Percentiles rank a stretch among this genome's conserved stretches.
phyloP scores from a whole-genome alignment of 2,329 filamentous ascomycete genomes.

The Trichoderma oligosporum region DNA sequence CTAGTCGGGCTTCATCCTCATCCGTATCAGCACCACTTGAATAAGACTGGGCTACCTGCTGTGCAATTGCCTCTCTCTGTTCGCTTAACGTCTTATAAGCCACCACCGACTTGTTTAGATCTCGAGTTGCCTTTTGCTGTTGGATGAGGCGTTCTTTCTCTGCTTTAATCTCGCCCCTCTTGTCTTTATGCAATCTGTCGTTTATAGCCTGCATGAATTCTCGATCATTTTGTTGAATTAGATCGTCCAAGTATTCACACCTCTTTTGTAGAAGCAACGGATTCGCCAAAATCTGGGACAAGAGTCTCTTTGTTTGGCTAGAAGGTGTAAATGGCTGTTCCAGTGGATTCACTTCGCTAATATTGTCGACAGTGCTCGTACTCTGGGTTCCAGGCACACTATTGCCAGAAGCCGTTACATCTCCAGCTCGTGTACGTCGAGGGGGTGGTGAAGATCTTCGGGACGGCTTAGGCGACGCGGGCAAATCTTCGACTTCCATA shows the following conservation, averaged over 20 bases:
- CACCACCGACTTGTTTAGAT: conserved; percentile 40
- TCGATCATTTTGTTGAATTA: conserved; percentile 45
- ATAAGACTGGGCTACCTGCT: conserved; percentile 49
- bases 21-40: conserved; percentile 49
- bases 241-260: conserved; percentile 38
- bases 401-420: not conserved
- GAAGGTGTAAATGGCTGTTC: conserved; percentile 7
- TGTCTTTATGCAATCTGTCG: conserved; percentile 44
- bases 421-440: not conserved
- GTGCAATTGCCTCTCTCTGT: conserved; percentile 45
- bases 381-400: conserved; percentile 7
- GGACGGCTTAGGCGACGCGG: not conserved
- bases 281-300: conserved; percentile 32
- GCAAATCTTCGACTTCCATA: conserved; percentile 17
- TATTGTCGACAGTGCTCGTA: conserved; percentile 6
- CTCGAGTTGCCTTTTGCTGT: conserved; percentile 44
- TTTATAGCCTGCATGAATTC: conserved; percentile 47
- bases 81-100: conserved; percentile 41
- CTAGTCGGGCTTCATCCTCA: conserved; percentile 48
- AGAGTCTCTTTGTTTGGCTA: conserved; percentile 29
- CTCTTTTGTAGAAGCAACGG: conserved; percentile 34
- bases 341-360: not conserved
- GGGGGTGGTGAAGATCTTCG: not conserved
- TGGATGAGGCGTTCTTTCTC: conserved; percentile 47
- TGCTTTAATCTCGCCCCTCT: conserved; percentile 45